Base-by-base conservation (phyloP, 1,139 yeast genomes). In the Pichia sp. region DNA sequence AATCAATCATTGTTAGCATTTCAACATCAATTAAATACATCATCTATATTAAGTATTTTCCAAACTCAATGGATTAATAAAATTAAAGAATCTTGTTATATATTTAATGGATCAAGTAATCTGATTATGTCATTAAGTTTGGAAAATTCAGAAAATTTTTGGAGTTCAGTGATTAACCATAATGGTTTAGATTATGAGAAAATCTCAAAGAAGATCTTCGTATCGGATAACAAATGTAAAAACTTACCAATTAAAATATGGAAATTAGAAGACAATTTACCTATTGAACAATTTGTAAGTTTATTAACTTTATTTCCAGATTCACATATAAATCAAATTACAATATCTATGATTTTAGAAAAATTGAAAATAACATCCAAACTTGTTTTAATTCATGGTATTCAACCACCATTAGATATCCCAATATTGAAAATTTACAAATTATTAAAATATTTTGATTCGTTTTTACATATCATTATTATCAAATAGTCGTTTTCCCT, bases 1-100 rank as follows among this genome's bases (percentile, higher is more conserved):
- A 43, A 11, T n/a, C 29, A n/a, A 33, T 44, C 49, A 6, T 18
- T 28, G 13, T 29, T 41, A 13, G n/a, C 44, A 18, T 46, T 41
- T 42, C 52, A 49, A 41, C 49, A 46, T 19, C 46, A 49, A 31
- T 10, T 33, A 18, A 30, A 25, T 19, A 16, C 41, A 18, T 18
- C 16, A 16, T 19, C 36, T 10, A 25, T 50, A 39, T 30, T 34
- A 3, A 49, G 62, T 2, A 68, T 70, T 18, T 55, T 87, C 33
- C 71, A 73, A 51, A 78, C 76, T 51, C 76, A 79, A 49, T 80
- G 93, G 81, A 72, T 83, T 54, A 89, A 90, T 65, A 90, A 81
- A 57, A 68, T 88, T 64, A 91, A 91, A 62, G 96, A 91, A 63
- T 77, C 90, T 3, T 80, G 87, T 61, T 87, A 75, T 63, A 80